A percentile compares a stretch with the other conserved stretches of the same genome.
phyloP scores from a whole-genome alignment of 129 eudicot genomes.

The Saussurea involucrata region DNA sequence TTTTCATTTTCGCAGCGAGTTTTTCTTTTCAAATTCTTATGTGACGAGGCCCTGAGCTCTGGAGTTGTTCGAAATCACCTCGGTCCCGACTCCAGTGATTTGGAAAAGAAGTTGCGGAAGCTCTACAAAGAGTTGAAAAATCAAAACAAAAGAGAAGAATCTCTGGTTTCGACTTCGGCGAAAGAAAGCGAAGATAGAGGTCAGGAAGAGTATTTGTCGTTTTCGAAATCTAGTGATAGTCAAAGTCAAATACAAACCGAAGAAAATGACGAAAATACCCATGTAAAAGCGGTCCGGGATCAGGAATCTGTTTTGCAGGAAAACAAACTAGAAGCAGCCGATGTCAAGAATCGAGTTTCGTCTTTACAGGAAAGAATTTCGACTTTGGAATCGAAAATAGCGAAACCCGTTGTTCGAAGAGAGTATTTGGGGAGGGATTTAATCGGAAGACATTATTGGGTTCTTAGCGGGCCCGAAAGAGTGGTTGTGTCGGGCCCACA shows the following conservation, averaged over 20 bases:
- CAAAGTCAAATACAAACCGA: conserved; percentile 31
- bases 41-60: conserved; percentile 74
- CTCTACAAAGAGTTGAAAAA: conserved; percentile 40
- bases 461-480: conserved; percentile 37
- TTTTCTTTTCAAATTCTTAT: conserved; percentile 70
- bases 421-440: conserved; percentile 81
- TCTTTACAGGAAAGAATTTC: conserved; percentile 54
- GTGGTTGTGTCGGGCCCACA: conserved; percentile 46
- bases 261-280: conserved; percentile 21
- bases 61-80: conserved; percentile 65
- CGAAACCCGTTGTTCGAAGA: conserved; percentile 59
- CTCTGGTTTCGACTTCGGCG: conserved; percentile 28
- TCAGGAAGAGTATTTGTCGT: conserved; percentile 21
- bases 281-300: conserved; percentile 13
- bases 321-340: not conserved
- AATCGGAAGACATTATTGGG: conserved; percentile 79
- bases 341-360: conserved; percentile 45
- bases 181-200: conserved; percentile 26
- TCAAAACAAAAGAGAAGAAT: conserved; percentile 44
- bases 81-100: conserved; percentile 33
- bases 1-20: conserved; percentile 58
- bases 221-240: conserved; percentile 29
- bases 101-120: conserved; percentile 46
- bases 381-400: conserved; percentile 50
- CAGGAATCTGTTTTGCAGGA: conserved; percentile 21